phyloP scores from a whole-genome alignment of 2,329 filamentous ascomycete genomes.

The Colletotrichum simmondsii region DNA sequence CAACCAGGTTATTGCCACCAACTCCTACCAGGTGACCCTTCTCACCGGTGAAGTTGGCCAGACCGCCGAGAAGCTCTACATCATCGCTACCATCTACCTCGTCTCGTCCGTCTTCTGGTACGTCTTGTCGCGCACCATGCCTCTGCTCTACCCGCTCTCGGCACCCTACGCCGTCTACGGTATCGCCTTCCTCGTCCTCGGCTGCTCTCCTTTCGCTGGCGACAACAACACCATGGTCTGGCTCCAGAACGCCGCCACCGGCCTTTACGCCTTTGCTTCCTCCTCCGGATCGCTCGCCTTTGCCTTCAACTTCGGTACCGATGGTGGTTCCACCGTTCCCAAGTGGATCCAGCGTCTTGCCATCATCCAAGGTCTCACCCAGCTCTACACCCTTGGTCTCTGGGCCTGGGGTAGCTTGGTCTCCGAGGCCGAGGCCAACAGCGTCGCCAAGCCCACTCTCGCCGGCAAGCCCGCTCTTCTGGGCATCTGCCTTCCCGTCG shows the following conservation, averaged over 20 bases:
- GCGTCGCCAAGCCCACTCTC: conserved; percentile 34
- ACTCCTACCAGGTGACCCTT: conserved; percentile 76
- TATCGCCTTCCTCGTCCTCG: conserved; percentile 70
- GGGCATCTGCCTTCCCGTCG: conserved; percentile 68
- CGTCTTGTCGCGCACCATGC: conserved; percentile 67
- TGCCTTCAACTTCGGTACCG: conserved; percentile 73
- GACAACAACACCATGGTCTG: conserved; percentile 49
- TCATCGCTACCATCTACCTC: conserved; percentile 69
- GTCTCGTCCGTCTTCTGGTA: conserved; percentile 71
- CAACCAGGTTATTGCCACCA: conserved; percentile 72
- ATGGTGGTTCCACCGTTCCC: conserved; percentile 70
- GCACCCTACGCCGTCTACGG: conserved; percentile 73
- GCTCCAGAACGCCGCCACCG: conserved; percentile 71
- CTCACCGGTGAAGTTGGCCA: conserved; percentile 73
- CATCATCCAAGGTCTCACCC: conserved; percentile 74
- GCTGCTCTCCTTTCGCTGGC: conserved; percentile 64
- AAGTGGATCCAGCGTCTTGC: conserved; percentile 75
- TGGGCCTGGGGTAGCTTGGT: conserved; percentile 71
- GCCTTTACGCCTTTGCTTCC: conserved; percentile 70
- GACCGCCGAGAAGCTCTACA: conserved; percentile 68
- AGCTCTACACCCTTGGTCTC: conserved; percentile 72
- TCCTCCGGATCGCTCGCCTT: conserved; percentile 74
- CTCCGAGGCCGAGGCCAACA: conserved; percentile 30
- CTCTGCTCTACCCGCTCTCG: conserved; percentile 66
- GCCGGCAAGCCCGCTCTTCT: conserved; percentile 44